A percentile compares a stretch with the other conserved stretches of the same genome.
phyloP scores from a whole-genome alignment of 2,329 filamentous ascomycete species.

The Alternaria arbusti region DNA sequence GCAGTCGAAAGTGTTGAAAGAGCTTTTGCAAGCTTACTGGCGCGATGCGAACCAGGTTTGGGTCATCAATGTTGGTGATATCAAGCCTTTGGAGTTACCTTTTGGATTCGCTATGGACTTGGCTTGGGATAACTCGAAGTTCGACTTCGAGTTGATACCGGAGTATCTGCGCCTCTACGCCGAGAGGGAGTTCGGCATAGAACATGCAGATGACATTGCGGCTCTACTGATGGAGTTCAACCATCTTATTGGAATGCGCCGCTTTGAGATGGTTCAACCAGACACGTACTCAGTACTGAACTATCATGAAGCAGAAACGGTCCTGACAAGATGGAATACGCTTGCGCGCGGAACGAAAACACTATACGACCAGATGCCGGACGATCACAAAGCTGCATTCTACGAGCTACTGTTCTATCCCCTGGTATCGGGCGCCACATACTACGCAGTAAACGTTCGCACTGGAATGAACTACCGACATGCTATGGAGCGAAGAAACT shows the following conservation, averaged over 20 bases:
- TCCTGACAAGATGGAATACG: conserved; percentile 60
- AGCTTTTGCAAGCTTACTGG: conserved; percentile 66
- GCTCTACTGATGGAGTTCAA: conserved; percentile 1
- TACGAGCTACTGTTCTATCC: conserved; percentile 67
- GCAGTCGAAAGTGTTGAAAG: conserved; percentile 60
- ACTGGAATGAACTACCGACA: conserved; percentile 30
- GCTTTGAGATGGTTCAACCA: conserved; percentile 59
- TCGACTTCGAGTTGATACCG: conserved; percentile 53
- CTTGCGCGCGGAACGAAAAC: conserved; percentile 59
- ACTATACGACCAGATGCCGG: conserved; percentile 60
- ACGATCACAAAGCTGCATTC: conserved; percentile 60
- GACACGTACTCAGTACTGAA: conserved; percentile 55
- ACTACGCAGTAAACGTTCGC: conserved; percentile 49
- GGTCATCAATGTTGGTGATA: conserved; percentile 69
- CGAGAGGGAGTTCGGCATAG: conserved; percentile 15
- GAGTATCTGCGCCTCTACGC: conserved; percentile 51
- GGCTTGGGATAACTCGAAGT: conserved; percentile 10
- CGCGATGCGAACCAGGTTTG: conserved; percentile 65
- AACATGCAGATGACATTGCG: conserved; percentile 7
- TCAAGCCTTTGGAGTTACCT: conserved; percentile 60
- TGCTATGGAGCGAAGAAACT: conserved; percentile 33
- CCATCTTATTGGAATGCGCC: conserved; percentile 56
- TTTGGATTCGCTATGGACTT: background rate
- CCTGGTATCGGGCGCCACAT: conserved; percentile 59
- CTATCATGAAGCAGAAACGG: conserved; percentile 65